Conservation (phyloP, 768 basidiomycete genomes). For the Galerina sulciceps region DNA sequence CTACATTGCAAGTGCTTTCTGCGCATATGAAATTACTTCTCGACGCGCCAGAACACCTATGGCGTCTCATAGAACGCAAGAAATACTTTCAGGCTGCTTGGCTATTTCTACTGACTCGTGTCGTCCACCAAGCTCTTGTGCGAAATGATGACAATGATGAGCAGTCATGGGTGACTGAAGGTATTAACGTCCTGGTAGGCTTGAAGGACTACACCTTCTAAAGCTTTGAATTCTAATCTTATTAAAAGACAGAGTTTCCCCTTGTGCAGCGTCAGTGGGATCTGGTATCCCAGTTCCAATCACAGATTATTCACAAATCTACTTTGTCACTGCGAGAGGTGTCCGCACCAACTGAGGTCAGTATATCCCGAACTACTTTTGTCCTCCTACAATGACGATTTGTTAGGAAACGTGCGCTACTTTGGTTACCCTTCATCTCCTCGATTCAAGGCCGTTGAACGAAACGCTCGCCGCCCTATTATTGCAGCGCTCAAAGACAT, state of each 20-base stretch:
- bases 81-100: constrained; percentile 84
- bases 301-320: constrained; percentile 90
- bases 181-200: constrained; percentile 67
- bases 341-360: constrained; percentile 55
- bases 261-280: constrained; percentile 95
- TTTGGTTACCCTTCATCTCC: constrained; percentile 82
- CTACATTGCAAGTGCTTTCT: constrained; percentile 72
- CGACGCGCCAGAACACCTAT: constrained; percentile 91
- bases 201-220: neutral
- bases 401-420: constrained; percentile 74
- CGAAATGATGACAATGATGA: constrained; percentile 69
- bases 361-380: constrained; percentile 16
- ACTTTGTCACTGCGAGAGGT: constrained; percentile 76
- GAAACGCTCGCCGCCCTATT: constrained; percentile 77
- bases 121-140: constrained; percentile 78
- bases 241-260: constrained; percentile 77
- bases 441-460: constrained; percentile 80
- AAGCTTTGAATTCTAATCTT: neutral
- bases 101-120: constrained; percentile 84
- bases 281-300: constrained; percentile 80
- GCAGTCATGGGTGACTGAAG: constrained; percentile 58
- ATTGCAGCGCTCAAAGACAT: constrained; percentile 66
- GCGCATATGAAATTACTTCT: constrained; percentile 91
- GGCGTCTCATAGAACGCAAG: constrained; percentile 83
- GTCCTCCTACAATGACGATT: neutral